These are phyloP conservation scores for Elongisporangium prolatum DNA, from an alignment of 352 stramenopile species.

Conservation along the genomic window DNA sequence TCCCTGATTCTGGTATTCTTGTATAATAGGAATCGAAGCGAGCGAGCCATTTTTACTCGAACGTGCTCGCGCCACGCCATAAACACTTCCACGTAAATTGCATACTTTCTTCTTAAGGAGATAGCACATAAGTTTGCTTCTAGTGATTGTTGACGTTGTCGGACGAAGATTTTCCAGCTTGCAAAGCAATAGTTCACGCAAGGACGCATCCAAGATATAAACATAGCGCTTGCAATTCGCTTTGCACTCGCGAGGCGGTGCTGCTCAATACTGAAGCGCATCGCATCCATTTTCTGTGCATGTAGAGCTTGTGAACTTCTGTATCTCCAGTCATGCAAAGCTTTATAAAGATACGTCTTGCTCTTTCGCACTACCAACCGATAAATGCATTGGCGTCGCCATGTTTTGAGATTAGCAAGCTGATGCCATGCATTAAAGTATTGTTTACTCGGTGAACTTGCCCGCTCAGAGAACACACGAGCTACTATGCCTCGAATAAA, in stretches of 20 bases:
- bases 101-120: background rate
- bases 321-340: slow-evolving; percentile 10
- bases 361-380: background rate
- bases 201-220: slow-evolving; percentile 19
- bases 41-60: background rate
- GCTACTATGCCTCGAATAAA: background rate
- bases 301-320: background rate
- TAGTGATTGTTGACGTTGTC: slow-evolving; percentile 8
- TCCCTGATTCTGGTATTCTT: background rate
- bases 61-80: background rate
- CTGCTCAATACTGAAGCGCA: slow-evolving; percentile 1
- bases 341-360: background rate
- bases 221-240: slow-evolving; percentile 17
- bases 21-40: background rate
- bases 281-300: background rate
- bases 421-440: background rate
- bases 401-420: background rate
- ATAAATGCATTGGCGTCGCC: background rate
- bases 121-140: background rate
- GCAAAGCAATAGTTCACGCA: slow-evolving; percentile 21
- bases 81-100: background rate
- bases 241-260: slow-evolving; percentile 13
- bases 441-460: background rate
- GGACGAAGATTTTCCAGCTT: slow-evolving; percentile 14
- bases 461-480: background rate